Percentiles rank a stretch among this genome's conserved stretches.
phyloP scores from a whole-genome alignment of 2,329 filamentous ascomycete genomes.

The Cladophialophora yegresii region DNA sequence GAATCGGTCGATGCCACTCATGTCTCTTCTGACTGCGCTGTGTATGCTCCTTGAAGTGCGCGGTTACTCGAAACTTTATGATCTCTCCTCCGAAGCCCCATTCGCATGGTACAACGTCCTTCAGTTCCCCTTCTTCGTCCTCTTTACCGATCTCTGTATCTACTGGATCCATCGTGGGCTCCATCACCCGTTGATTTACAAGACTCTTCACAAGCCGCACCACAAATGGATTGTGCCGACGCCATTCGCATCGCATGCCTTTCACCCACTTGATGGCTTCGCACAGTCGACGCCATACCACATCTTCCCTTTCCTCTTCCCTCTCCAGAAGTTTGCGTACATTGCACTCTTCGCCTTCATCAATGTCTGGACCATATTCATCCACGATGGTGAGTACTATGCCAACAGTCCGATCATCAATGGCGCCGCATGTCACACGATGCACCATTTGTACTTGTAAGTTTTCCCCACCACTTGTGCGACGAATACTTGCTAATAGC shows the following conservation, averaged over 20 bases:
- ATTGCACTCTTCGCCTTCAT: constrained; percentile 85
- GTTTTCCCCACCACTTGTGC: background rate
- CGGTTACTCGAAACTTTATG: constrained; percentile 85
- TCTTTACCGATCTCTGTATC: constrained; percentile 86
- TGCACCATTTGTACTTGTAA: constrained; percentile 64
- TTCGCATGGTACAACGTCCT: constrained; percentile 74
- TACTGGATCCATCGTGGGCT: constrained; percentile 89
- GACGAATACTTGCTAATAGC: background rate
- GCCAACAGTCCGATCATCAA: constrained; percentile 90
- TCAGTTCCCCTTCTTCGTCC: constrained; percentile 84
- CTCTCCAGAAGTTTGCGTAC: constrained; percentile 86
- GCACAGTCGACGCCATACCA: constrained; percentile 89
- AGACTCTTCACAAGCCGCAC: constrained; percentile 89
- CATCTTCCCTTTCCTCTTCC: constrained; percentile 88
- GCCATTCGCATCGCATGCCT: constrained; percentile 87
- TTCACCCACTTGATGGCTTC: constrained; percentile 92
- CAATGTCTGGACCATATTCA: constrained; percentile 96
- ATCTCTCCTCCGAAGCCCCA: constrained; percentile 72
- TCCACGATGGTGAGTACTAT: constrained; percentile 93
- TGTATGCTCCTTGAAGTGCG: constrained; percentile 82
- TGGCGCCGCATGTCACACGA: constrained; percentile 88
- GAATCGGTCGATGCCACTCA: constrained; percentile 72
- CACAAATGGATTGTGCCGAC: constrained; percentile 99
- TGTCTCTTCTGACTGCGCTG: constrained; percentile 77
- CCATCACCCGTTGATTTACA: constrained; percentile 80